A percentile compares a stretch with the other conserved stretches of the same genome.
phyloP scores from a whole-genome alignment of 306 rosid genomes.

The Nissolia schottii region DNA sequence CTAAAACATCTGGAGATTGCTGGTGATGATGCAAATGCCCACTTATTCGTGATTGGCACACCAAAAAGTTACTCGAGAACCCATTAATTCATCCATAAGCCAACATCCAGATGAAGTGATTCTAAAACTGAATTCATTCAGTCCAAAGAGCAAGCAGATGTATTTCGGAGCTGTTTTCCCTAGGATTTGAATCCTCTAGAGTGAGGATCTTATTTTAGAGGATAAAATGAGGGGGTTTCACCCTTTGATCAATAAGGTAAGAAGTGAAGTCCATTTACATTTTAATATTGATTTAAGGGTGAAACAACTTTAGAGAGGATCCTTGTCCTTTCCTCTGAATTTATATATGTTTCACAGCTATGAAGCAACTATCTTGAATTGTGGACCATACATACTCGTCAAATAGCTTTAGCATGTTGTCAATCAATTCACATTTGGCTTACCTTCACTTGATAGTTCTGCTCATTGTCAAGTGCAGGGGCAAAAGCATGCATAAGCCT shows the following conservation, averaged over 20 bases:
- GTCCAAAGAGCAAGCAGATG: neutral
- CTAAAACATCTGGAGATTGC: no score
- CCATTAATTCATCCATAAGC: neutral
- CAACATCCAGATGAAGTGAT: neutral
- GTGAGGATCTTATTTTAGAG: no score
- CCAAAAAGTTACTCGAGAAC: neutral
- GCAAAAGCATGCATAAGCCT: conserved; percentile 35
- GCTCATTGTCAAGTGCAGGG: conserved; percentile 29
- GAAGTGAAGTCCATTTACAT: no score
- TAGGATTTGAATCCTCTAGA: no score
- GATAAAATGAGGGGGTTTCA: no score
- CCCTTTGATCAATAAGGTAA: no score
- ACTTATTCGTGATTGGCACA: neutral
- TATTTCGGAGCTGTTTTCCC: neutral
- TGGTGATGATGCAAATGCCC: no score
- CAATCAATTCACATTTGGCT: neutral
- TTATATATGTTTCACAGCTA: neutral
- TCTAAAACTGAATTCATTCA: neutral
- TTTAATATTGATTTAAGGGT: no score
- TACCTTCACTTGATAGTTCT: conserved; percentile 36
- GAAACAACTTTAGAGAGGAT: no score
- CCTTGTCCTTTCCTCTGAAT: neutral
- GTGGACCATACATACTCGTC: neutral
- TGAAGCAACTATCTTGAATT: neutral
- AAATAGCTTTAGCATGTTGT: neutral